These are phyloP conservation scores for Dryas integrifolia DNA, from an alignment of 331 rosid genomes.

Conservation along the genomic window DNA sequence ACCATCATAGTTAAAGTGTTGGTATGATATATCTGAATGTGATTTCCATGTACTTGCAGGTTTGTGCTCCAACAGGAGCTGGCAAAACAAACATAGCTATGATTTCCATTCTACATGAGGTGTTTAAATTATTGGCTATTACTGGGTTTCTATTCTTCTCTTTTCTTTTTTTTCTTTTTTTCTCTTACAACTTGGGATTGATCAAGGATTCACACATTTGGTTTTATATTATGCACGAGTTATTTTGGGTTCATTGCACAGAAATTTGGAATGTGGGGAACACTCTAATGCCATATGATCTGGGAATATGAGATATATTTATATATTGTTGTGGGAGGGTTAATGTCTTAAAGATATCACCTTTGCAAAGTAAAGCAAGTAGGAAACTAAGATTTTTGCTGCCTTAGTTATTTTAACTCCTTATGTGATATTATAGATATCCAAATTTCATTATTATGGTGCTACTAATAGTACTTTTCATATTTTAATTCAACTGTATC, in stretches of 20 bases:
- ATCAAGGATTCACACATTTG: conserved; percentile 10
- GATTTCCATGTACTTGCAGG: conserved; percentile 50
- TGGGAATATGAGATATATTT: background rate
- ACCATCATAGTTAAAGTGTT: conserved; percentile 7
- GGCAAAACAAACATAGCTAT: conserved; percentile 98
- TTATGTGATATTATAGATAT: background rate
- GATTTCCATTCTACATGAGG: conserved; percentile 96
- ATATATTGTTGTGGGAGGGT: background rate
- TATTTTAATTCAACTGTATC: background rate
- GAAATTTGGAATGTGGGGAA: conserved; percentile 3
- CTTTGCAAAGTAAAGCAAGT: background rate
- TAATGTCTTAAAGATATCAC: conserved; percentile 1
- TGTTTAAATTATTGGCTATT: conserved; percentile 34
- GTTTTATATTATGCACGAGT: conserved; percentile 1
- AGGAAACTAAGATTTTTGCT: background rate
- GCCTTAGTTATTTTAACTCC: background rate
- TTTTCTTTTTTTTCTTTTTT: background rate
- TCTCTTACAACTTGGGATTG: conserved; percentile 11
- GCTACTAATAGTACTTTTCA: background rate
- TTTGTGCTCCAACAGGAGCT: conserved; percentile 99
- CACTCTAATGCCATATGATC: conserved; percentile 11
- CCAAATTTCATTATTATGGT: background rate
- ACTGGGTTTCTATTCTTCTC: background rate
- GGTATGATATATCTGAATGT: conserved; percentile 20
- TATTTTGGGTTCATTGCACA: background rate